These are phyloP conservation scores for Sclerotinia nivalis DNA, from an alignment of 2,329 filamentous ascomycete species.

Conservation along the genomic window DNA sequence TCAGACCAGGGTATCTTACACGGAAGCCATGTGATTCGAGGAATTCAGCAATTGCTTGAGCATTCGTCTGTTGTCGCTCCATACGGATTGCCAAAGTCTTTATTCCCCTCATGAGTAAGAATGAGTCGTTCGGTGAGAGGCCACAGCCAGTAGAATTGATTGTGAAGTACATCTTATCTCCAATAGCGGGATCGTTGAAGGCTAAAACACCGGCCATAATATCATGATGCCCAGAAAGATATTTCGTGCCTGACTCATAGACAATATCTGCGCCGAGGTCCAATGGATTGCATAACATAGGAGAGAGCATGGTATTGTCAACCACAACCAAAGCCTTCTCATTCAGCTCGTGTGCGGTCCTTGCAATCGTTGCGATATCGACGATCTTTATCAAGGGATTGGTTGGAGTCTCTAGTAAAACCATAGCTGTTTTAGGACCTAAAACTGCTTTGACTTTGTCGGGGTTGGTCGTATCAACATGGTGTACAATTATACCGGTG, in stretches of 20 bases:
- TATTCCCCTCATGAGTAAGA: constrained; percentile 90
- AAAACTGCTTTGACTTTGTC: constrained; percentile 69
- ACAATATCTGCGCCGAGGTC: constrained; percentile 94
- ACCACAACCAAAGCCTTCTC: constrained; percentile 81
- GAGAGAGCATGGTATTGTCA: constrained; percentile 99
- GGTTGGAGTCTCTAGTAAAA: constrained; percentile 92
- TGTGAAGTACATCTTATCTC: constrained; percentile 90
- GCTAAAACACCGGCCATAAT: constrained; percentile 98
- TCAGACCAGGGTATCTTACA: constrained; percentile 90
- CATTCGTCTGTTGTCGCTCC: constrained; percentile 96
- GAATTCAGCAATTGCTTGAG: constrained; percentile 87
- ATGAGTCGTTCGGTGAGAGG: constrained; percentile 91
- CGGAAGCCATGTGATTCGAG: constrained; percentile 89
- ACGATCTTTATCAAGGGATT: constrained; percentile 99
- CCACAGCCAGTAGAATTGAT: constrained; percentile 97
- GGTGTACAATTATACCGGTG: constrained; percentile 89
- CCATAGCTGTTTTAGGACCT: constrained; percentile 85
- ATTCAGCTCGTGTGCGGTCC: constrained; percentile 74
- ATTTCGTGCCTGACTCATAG: constrained; percentile 98
- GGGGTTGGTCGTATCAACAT: constrained; percentile 87
- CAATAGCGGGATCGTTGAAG: constrained; percentile 77
- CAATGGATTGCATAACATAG: constrained; percentile 88
- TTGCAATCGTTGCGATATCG: constrained; percentile 80
- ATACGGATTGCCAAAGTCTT: constrained; percentile 97
- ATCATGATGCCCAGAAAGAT: constrained; percentile 96